A percentile compares a stretch with the other conserved stretches of the same genome.
Conservation (phyloP, 179 eudicot genomes). For the Beta macrorhiza region DNA sequence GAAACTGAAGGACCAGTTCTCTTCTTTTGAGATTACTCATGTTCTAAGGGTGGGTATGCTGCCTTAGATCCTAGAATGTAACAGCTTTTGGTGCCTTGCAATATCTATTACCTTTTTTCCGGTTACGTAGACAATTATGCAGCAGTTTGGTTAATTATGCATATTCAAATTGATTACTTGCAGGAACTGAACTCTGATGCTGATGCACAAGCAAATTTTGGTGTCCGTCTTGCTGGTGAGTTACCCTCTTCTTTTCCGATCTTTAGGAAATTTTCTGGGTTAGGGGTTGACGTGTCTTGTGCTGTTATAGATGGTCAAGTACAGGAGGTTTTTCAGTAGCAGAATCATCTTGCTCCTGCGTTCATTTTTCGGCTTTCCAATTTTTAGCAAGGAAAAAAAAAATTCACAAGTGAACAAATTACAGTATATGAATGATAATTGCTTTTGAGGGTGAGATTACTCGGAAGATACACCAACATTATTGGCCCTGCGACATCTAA, state of each 20-base stretch:
- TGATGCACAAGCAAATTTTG: constrained; percentile 88
- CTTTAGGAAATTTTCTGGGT: neutral
- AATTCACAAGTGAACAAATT: neutral
- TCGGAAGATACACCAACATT: neutral
- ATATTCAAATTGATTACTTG: constrained; percentile 4
- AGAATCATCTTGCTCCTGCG: neutral
- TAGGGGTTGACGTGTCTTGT: neutral
- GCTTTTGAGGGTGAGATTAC: neutral
- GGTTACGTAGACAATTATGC: neutral
- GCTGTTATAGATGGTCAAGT: constrained; percentile 68
- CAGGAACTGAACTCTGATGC: constrained; percentile 81
- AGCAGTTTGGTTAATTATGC: constrained; percentile 12
- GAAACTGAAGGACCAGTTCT: constrained; percentile 52
- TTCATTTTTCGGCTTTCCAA: constrained; percentile 7
- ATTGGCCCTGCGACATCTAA: neutral
- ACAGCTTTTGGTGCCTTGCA: neutral
- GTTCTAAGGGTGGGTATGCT: constrained; percentile 59
- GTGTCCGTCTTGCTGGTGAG: constrained; percentile 61
- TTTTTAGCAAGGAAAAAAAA: neutral
- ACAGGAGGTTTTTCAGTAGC: constrained; percentile 37
- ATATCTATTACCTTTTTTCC: neutral
- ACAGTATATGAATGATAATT: neutral
- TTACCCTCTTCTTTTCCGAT: neutral
- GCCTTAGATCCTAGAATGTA: neutral
- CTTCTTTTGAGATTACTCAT: constrained; percentile 59